These are phyloP conservation scores for Clonostachys byssicola DNA, from an alignment of 2,329 filamentous ascomycete species.

Conservation along the genomic window DNA sequence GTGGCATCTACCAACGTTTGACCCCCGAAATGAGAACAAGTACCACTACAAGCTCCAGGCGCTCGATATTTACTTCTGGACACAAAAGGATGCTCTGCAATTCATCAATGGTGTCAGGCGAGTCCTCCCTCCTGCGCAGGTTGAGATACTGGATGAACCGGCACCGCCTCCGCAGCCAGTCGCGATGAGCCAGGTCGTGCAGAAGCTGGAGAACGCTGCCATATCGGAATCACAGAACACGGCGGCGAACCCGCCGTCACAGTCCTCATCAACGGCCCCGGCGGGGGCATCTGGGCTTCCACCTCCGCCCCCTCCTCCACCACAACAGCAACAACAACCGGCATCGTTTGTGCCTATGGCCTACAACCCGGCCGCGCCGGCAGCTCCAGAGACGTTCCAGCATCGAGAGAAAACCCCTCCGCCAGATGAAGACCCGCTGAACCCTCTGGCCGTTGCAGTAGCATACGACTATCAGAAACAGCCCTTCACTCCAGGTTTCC, in stretches of 20 bases:
- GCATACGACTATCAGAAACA: conserved; percentile 50
- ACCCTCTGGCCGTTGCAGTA: conserved; percentile 55
- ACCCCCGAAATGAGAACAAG: conserved; percentile 69
- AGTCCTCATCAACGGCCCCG: conserved; percentile 3
- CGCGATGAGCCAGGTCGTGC: conserved; percentile 65
- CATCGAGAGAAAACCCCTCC: conserved; percentile 80
- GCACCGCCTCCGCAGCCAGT: conserved; percentile 37
- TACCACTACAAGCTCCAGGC: conserved; percentile 77
- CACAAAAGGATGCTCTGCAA: conserved; percentile 63
- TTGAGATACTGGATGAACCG: conserved; percentile 64
- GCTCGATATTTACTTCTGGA: conserved; percentile 78
- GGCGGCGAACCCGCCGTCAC: conserved; percentile 10
- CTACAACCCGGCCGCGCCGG: conserved; percentile 76
- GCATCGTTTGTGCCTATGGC: conserved; percentile 59
- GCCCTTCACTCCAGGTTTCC: conserved; percentile 48
- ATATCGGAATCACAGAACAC: conserved; percentile 55
- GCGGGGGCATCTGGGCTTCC: neutral
- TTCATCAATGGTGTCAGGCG: conserved; percentile 66
- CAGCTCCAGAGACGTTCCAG: conserved; percentile 66
- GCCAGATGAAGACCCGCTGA: conserved; percentile 57
- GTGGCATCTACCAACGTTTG: conserved; percentile 73
- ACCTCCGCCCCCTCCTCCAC: conserved; percentile 16
- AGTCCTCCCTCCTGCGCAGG: conserved; percentile 56
- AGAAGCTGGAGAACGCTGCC: conserved; percentile 68
- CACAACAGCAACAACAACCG: conserved; percentile 16